Conservation (phyloP, 371 early-diverging fungal genomes). For the Phascolomyces articulosus region DNA sequence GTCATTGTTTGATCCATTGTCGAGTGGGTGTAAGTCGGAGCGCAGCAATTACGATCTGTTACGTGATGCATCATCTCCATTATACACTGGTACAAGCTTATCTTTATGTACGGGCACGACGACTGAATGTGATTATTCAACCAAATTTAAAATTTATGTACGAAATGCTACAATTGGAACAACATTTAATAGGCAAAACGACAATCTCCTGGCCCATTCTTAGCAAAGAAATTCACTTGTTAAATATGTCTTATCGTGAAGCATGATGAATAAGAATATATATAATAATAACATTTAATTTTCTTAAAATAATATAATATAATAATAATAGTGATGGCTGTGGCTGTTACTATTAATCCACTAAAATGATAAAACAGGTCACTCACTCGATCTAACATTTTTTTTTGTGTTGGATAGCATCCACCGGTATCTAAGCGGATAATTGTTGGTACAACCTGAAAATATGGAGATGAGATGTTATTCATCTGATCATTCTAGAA, state of each 20-base stretch:
- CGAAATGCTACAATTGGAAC: conserved; percentile 66
- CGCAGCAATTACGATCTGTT: conserved; percentile 70
- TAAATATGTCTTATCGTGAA: conserved; percentile 44
- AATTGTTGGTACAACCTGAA: no score
- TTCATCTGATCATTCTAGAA: no score
- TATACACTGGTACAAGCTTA: conserved; percentile 62
- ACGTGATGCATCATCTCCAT: conserved; percentile 60
- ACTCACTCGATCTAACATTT: no score
- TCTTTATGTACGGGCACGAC: conserved; percentile 63
- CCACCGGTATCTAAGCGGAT: no score
- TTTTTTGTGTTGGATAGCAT: no score
- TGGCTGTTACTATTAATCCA: no score
- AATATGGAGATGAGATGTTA: no score
- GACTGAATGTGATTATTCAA: conserved; percentile 70
- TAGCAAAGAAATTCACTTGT: conserved; percentile 36
- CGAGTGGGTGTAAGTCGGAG: conserved; percentile 72
- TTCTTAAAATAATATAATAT: no score
- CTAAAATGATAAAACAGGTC: no score
- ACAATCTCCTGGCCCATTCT: conserved; percentile 44
- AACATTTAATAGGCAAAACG: conserved; percentile 29
- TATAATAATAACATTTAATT: no score
- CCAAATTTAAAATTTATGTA: conserved; percentile 75
- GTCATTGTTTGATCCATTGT: conserved; percentile 61
- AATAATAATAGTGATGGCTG: no score
- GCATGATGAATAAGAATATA: conserved; percentile 10